Base-by-base conservation (phyloP, 1,284 basidiomycete species). In the Moniliophthora roreri region DNA sequence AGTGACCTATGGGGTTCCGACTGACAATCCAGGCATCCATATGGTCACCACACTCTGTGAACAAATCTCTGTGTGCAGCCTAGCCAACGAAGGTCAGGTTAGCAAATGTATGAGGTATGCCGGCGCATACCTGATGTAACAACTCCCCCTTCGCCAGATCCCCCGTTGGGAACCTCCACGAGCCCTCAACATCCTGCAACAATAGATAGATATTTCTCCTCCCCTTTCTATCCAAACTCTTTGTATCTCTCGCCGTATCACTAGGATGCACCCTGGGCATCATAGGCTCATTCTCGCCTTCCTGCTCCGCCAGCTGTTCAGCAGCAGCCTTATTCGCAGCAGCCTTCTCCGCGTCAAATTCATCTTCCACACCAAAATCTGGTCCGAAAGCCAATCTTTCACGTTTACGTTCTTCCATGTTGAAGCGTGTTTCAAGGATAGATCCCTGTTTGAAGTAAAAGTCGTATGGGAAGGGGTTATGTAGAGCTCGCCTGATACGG, bases 361-460 rank as follows among this genome's bases (percentile, higher is more conserved):
- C 69, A 38, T 78, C 73, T 26, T 72, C 69, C 24, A 66, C 65
- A 4, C 74, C 75, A 60, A 84, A 85, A 7, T 71, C 72, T 0
- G 77, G 68, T 0, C 91, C 91, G 68, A 93, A 94, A 1, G 85
- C 85, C 51, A 77, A 74, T 36, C 76, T 73, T 62, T 93, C 91
- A 48, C 87, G 80, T 58, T 77, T 74, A 53, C 83, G 79, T 64
- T 94, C 89, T 62, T 91, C 84, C 50, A 82, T 69, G 46, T 78
- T 84, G 67, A 95, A 98, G 47, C 89, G 82, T 39, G 86, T 85
- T 67, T 95, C 89, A 32, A 96, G 82, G 2, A 93, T 79, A 0
- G 93, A 93, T 0, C 95, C 95, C 55, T 88, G 85, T 71, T 95
- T 95, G 80, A 98, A 98, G 78, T 97, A 98, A 70, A 97, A 96